Conservation (phyloP, 164 flowering plant genomes). For the Kingdonia uniflora region DNA sequence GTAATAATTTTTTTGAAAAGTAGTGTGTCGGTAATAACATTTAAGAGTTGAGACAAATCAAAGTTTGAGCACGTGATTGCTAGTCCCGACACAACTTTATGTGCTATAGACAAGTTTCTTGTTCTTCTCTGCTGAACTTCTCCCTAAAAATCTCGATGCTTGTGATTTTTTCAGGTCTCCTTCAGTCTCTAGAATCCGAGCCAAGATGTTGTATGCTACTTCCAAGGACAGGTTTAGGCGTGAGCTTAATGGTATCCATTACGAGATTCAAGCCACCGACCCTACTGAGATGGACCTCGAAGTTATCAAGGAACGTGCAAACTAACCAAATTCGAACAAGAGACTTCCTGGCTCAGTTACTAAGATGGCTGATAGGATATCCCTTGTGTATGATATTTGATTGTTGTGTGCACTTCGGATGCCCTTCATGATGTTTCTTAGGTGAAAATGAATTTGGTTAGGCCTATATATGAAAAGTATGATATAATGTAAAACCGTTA, state of each 20-base stretch:
- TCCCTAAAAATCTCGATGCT: too few species aligned
- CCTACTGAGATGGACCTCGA: slow-evolving; percentile 78
- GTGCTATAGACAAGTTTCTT: too few species aligned
- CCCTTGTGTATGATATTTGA: not conserved
- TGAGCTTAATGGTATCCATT: slow-evolving; percentile 61
- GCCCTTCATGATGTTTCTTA: slow-evolving; percentile 33
- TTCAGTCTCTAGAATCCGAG: slow-evolving; percentile 43
- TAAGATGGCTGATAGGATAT: slow-evolving; percentile 35
- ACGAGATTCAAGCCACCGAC: slow-evolving; percentile 85
- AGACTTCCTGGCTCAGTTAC: slow-evolving; percentile 5
- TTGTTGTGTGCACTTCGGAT: slow-evolving; percentile 6
- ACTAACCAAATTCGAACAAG: slow-evolving; percentile 10
- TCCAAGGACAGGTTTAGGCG: slow-evolving; percentile 64
- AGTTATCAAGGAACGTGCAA: slow-evolving; percentile 59
- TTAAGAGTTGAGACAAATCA: too few species aligned
- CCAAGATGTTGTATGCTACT: slow-evolving; percentile 84
- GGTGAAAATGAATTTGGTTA: slow-evolving; percentile 12
- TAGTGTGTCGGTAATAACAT: too few species aligned
- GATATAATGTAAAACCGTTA: too few species aligned
- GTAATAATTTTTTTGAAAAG: too few species aligned
- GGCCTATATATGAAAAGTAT: too few species aligned
- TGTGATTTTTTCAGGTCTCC: slow-evolving; percentile 79
- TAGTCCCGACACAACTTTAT: too few species aligned
- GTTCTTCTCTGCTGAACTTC: too few species aligned
- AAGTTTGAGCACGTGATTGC: too few species aligned